Evolutionary conservation across 2,329 filamentous ascomycete species (phyloP), one percentile per base, ranked within the genome.

Genomic region (Neopestalotiopsis sp.): DNA sequence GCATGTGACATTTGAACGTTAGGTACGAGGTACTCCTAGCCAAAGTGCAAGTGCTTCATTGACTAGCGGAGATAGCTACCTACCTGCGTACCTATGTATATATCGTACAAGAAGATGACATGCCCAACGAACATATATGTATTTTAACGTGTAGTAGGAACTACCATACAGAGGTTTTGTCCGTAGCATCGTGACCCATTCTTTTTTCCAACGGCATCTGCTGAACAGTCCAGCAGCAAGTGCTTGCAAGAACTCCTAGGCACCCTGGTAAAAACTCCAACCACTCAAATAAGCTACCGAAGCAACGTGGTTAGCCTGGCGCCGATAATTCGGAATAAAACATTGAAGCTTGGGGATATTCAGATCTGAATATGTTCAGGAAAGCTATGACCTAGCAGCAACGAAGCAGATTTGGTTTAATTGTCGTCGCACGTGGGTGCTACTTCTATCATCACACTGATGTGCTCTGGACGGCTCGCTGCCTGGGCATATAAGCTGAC

Each of bases 401-500:
- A 24, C 30, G 30, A 59, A 10, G 5, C 10, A 34, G 24, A 30
- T 30, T 24, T 32, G 2, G 9, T 14, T 34, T 7, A 28, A 20
- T 12, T 14, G 57, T 34, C 28, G 24, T 40, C 38, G n/a, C 40
- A 64, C 61, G 61, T 64, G 61, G 59, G 24, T 34, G 28, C 32
- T n/a, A 20, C 30, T 9, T 40, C 30, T 30, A 13, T 17, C n/a
- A 17, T n/a, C 10, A 14, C 4, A 5, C 34, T 6, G 40, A 13
- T 20, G 34, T 24, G 14, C 40, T 24, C 57, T 28, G 64, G 61
- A n/a, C 20, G n/a, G n/a, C 7, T 13, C 49, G n/a, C 13, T 24
- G 40, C 61, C 6, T 40, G 59, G 59, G 12, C 59, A 34, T 40
- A 38, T 40, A 40, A 62, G 59, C 59, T 62, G 59, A 32, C 32